These are phyloP conservation scores for Cardamine resedifolia DNA, from an alignment of 345 rosid genomes.

Conservation along the genomic window DNA sequence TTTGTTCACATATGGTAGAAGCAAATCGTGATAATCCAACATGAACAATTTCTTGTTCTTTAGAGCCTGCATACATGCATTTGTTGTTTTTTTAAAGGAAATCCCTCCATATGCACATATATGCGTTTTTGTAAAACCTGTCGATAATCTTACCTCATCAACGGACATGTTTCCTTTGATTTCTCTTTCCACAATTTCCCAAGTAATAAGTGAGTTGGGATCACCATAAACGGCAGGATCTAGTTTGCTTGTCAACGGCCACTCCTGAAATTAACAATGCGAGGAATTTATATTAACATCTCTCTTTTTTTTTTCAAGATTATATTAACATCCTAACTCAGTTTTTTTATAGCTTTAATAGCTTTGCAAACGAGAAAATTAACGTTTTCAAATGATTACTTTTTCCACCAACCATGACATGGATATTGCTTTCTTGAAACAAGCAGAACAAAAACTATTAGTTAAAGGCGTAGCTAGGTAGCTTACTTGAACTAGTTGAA, in stretches of 20 bases:
- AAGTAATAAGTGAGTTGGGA: slow-evolving; percentile 61
- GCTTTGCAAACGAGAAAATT: neutral
- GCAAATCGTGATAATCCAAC: slow-evolving; percentile 39
- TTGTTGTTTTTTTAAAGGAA: neutral
- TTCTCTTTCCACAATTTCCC: slow-evolving; percentile 50
- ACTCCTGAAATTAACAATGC: slow-evolving; percentile 48
- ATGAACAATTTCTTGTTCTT: slow-evolving; percentile 32
- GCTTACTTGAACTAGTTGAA: slow-evolving; percentile 62
- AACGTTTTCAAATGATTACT: neutral
- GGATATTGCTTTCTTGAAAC: neutral
- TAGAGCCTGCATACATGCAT: slow-evolving; percentile 22
- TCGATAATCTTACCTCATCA: slow-evolving; percentile 45
- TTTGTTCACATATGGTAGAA: slow-evolving; percentile 63
- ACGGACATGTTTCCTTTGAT: slow-evolving; percentile 55
- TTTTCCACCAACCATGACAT: neutral
- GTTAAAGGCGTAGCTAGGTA: neutral
- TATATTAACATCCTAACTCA: neutral
- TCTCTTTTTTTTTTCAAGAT: too few species aligned
- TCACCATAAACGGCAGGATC: slow-evolving; percentile 69
- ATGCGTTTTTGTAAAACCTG: neutral
- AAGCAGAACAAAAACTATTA: neutral
- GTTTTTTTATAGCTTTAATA: too few species aligned
- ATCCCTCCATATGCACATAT: neutral
- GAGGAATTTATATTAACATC: neutral
- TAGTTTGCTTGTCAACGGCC: slow-evolving; percentile 76